Base-by-base conservation (phyloP, 2,329 filamentous ascomycete species). In the Teratosphaeriaceae sp. region DNA sequence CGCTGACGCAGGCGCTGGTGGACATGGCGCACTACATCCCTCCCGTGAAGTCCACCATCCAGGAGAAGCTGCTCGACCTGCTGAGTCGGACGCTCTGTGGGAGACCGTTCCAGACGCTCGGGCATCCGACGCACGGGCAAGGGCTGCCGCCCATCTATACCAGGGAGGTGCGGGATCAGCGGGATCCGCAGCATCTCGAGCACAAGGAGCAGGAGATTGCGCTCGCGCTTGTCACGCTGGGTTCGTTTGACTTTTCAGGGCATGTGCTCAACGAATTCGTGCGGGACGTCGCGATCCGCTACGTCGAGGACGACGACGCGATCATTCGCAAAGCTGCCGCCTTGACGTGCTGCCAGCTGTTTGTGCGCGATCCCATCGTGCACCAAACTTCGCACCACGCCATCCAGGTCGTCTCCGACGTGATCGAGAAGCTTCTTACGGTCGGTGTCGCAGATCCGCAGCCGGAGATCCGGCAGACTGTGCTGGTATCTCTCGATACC, bases 1-100 rank as follows among this genome's bases (percentile, higher is more conserved):
- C 94, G 53, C 76, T 98, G 19, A 96, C 90, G 0, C 89, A 97
- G 62, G 94, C 94, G 2, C 73, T 98, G 42, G 89, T 97, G 18
- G 94, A 98, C 59, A 96, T 98, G 86, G 92, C 92, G 21, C 94
- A 97, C 61, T 97, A 98, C 61, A 96, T 98, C 36, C 92, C 90
- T 0, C 88, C 94, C 0, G 88, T 96, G 44, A 92, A 94, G 61
- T 78, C 85, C 2, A 89, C 81, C 5, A 97, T 98, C 30, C 92
- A 98, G 60, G 90, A 96, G 58, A 83, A 92, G 54, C 71, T 98
- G 19, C 76, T 98, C 11, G 88, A 98, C 59, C 89, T 98, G 77
- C 76, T 98, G 29, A 97, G 92, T 64, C 80, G 90, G 50, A 90
- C 97, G 3, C 77, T 98, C 2, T 94, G 89, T 49, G 88, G 90